Percentiles rank a stretch among this genome's conserved stretches.
Conservation (phyloP, 768 basidiomycete genomes). For the Suillus americanus region DNA sequence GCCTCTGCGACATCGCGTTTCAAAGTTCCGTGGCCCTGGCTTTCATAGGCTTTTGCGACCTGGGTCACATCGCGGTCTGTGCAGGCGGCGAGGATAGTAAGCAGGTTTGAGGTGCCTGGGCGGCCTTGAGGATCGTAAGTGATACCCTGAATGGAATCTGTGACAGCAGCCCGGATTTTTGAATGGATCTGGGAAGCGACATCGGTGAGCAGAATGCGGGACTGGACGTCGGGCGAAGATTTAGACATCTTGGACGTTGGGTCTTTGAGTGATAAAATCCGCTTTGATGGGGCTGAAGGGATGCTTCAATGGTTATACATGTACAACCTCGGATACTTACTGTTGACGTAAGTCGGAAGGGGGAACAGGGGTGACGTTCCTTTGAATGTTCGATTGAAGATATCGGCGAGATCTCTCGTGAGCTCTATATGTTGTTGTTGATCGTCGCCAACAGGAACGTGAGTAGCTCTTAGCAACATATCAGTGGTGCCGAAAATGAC, state of each 20-base stretch:
- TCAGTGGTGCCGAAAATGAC: neutral
- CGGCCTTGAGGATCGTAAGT: constrained; percentile 79
- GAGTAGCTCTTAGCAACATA: constrained; percentile 61
- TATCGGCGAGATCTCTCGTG: constrained; percentile 76
- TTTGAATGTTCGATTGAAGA: constrained; percentile 74
- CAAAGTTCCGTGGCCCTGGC: constrained; percentile 60
- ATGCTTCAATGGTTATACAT: neutral
- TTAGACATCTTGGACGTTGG: constrained; percentile 95
- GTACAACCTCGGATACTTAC: constrained; percentile 42
- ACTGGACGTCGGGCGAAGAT: constrained; percentile 73
- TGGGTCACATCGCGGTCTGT: constrained; percentile 42
- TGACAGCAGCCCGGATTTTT: constrained; percentile 82
- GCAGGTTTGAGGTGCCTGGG: constrained; percentile 81
- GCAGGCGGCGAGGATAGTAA: constrained; percentile 80
- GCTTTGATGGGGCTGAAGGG: constrained; percentile 66
- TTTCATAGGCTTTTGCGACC: constrained; percentile 52
- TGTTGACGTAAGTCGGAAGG: constrained; percentile 67
- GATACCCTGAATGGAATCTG: constrained; percentile 75
- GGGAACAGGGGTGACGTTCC: constrained; percentile 57
- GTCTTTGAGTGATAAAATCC: constrained; percentile 84
- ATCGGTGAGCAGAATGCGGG: constrained; percentile 88
- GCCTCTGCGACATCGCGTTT: constrained; percentile 78
- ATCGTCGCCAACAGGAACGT: constrained; percentile 96
- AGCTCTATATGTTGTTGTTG: constrained; percentile 95
- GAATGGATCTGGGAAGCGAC: constrained; percentile 51